A percentile compares a stretch with the other conserved stretches of the same genome.
phyloP scores from a whole-genome alignment of 2,329 filamentous ascomycete genomes.

The Uncinocarpus reesii region DNA sequence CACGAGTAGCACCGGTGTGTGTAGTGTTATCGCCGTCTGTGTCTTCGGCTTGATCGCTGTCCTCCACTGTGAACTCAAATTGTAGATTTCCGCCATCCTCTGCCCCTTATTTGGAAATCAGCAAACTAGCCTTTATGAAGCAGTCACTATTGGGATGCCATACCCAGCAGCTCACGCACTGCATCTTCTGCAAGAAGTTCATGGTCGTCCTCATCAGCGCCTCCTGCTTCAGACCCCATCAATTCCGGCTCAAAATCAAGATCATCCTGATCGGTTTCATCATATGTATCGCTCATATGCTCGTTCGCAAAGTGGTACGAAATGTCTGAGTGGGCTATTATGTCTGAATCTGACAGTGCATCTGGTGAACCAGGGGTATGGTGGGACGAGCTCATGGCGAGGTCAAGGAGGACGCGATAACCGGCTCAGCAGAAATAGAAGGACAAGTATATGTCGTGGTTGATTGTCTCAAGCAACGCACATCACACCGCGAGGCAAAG shows the following conservation, averaged over 20 bases:
- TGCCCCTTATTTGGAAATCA: conserved; percentile 13
- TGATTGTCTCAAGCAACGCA: too few relatives aligned
- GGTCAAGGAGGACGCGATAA: background rate
- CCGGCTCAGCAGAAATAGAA: background rate
- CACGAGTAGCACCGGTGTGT: conserved; percentile 16
- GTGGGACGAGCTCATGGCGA: conserved; percentile 7
- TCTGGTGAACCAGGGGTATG: background rate
- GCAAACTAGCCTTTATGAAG: background rate
- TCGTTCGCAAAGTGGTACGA: conserved; percentile 31
- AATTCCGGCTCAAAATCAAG: conserved; percentile 40
- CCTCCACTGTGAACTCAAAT: conserved; percentile 25
- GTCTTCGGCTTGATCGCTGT: conserved; percentile 17
- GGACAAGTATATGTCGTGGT: background rate
- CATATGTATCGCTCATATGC: conserved; percentile 27
- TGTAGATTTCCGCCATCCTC: conserved; percentile 21
- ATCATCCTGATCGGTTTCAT: conserved; percentile 35
- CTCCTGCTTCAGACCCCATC: background rate
- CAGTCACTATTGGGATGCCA: background rate
- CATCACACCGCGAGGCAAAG: too few relatives aligned
- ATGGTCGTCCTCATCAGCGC: conserved; percentile 23
- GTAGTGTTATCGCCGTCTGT: conserved; percentile 14
- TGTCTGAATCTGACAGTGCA: background rate
- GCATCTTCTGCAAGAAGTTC: conserved; percentile 28
- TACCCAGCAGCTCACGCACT: conserved; percentile 16
- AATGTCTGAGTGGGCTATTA: background rate